phyloP scores from a whole-genome alignment of 73 alveolate species.

The Tetrahymena elliotti region DNA sequence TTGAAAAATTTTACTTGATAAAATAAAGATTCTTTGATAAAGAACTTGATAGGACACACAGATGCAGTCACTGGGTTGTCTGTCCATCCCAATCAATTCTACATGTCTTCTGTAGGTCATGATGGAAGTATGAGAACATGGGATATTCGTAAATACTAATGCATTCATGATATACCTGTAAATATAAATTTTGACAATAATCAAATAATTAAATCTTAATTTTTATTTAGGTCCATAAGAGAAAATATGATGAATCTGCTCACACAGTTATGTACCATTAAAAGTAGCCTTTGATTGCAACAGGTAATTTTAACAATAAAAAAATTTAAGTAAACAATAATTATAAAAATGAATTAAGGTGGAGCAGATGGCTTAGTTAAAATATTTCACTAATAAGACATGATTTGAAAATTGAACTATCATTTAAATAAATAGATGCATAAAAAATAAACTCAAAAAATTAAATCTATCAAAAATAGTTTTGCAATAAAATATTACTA shows the following conservation, averaged over 20 bases:
- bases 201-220: not conserved
- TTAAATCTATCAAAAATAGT: not conserved
- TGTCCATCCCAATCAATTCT: slow-evolving; percentile 37
- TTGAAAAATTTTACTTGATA: not conserved
- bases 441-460: not conserved
- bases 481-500: not conserved
- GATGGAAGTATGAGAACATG: slow-evolving; percentile 62
- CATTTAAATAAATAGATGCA: too few relatives aligned
- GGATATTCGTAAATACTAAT: slow-evolving; percentile 56
- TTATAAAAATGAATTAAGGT: slow-evolving; percentile 18
- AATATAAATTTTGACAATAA: too few relatives aligned
- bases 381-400: slow-evolving; percentile 15
- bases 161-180: slow-evolving; percentile 47
- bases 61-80: slow-evolving; percentile 57
- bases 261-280: not conserved
- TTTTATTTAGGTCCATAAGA: slow-evolving; percentile 16
- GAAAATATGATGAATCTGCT: slow-evolving; percentile 29
- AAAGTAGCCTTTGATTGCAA: not conserved
- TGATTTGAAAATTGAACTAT: not conserved
- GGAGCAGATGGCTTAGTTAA: slow-evolving; percentile 48
- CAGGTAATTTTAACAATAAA: not conserved
- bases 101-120: slow-evolving; percentile 49
- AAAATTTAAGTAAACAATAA: not conserved
- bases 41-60: slow-evolving; percentile 42
- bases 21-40: not conserved